Base-by-base conservation (phyloP, 1,284 basidiomycete species). In the Mycosarcoma mackinlayi region DNA sequence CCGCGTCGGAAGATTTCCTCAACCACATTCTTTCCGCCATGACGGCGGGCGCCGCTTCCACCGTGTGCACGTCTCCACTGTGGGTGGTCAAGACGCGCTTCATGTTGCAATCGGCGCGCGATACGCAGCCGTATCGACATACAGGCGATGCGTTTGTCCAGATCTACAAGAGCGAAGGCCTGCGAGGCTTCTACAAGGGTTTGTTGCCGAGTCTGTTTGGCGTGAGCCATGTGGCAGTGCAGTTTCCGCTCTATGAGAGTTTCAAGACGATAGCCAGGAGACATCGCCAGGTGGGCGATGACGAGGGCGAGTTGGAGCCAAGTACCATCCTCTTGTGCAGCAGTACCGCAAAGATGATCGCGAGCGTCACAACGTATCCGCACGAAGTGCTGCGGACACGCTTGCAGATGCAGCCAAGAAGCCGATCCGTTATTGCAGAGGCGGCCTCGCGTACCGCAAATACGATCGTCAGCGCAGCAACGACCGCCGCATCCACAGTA, bases 31-130 rank as follows among this genome's bases (percentile, higher is more conserved):
- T 74, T 1, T 64, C 64, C 5, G 80, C 80, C 6, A 76, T 82
- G 78, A 73, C 76, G 3, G 80, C 80, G 1, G 80, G 80, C 0
- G 75, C 75, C 1, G 74, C 67, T 1, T 72, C 68, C n/a, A 81
- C 80, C 8, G 56, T 75, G n/a, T 74, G 72, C 54, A 82, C 80
- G 1, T 72, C 63, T 11, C 80, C 80, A 4, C 54, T 82, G 11
- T 82, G 80, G 80, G 80, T 82, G 14, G 76, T 82, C 35, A 82
- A 81, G 41, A 82, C 80, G 10, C 50, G 80, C 1, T 77, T 77
- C 54, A 82, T 82, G 79, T 35, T 76, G 13, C 73, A 76, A 27
- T 64, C 48, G 16, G 40, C 38, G 16, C 51, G 50, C n/a, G 55
- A 61, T 24, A 67, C 50, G 0, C 21, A 46, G 13, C 73, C 59